These are phyloP conservation scores for Rubroshorea leprosula DNA, from an alignment of 345 rosid genomes.

Conservation along the genomic window DNA sequence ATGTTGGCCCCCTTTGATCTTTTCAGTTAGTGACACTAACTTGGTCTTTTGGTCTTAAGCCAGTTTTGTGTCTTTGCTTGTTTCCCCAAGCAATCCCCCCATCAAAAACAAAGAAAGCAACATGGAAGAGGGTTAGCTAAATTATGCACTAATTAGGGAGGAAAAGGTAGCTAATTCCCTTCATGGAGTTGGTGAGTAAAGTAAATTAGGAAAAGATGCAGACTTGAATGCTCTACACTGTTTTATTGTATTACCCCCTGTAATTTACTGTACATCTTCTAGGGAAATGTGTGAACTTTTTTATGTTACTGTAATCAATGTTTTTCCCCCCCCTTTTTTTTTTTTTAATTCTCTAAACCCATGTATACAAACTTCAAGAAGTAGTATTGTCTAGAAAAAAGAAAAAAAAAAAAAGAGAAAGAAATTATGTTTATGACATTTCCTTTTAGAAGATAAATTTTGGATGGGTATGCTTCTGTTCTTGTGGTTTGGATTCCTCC, in stretches of 20 bases:
- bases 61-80: constrained; percentile 2
- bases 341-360: too few species aligned
- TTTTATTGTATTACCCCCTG: constrained; percentile 23
- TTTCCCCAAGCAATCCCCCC: constrained; percentile 3
- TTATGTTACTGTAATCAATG: neutral
- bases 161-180: constrained; percentile 8
- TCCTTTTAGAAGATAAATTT: constrained; percentile 3
- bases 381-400: too few species aligned
- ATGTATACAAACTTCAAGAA: too few species aligned
- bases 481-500: neutral
- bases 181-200: constrained; percentile 10
- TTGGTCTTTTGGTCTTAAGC: constrained; percentile 1
- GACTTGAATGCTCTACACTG: constrained; percentile 26
- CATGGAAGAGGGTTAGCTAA: neutral
- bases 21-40: neutral
- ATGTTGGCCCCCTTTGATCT: constrained; percentile 5
- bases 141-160: constrained; percentile 4
- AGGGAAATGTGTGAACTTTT: constrained; percentile 28
- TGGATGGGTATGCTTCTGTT: neutral
- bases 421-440: neutral
- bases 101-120: neutral
- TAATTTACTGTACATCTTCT: constrained; percentile 12
- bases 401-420: too few species aligned
- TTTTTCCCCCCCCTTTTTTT: too few species aligned
- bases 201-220: constrained; percentile 17